Percentiles rank a stretch among this genome's conserved stretches.
Evolutionary conservation across 2,329 filamentous ascomycete genomes (phyloP).

Genomic region (Diplodia intermedia): DNA sequence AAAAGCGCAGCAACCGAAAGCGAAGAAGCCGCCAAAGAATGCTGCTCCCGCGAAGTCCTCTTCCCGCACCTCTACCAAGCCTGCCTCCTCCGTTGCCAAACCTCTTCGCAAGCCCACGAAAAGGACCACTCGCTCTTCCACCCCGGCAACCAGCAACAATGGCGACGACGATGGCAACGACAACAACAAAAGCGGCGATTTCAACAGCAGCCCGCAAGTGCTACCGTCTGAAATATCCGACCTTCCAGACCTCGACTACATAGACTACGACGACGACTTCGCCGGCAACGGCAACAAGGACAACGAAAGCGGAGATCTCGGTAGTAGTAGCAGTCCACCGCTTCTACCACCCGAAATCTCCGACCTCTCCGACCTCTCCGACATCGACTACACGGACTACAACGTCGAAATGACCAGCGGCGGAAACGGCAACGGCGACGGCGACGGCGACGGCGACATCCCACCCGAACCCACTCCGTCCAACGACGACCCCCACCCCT

Average conservation of each 20-base stretch:
- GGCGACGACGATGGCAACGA: not conserved
- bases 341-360: not conserved
- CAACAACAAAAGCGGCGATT: no score
- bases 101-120: not conserved
- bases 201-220: not conserved
- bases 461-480: not conserved
- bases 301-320: not conserved
- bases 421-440: no score
- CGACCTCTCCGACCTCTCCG: constrained; percentile 1
- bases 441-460: no score
- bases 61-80: no score
- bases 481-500: not conserved
- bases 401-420: not conserved
- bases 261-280: not conserved
- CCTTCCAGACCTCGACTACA: constrained; percentile 1
- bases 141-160: not conserved
- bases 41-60: not conserved
- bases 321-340: not conserved
- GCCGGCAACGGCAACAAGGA: not conserved
- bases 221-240: not conserved
- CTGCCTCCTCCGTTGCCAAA: not conserved
- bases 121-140: not conserved
- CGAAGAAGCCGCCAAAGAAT: not conserved
- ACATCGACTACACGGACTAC: not conserved
- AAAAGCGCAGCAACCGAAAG: not conserved